phyloP scores from a whole-genome alignment of 805 yeast species.

The Spathaspora boniae region DNA sequence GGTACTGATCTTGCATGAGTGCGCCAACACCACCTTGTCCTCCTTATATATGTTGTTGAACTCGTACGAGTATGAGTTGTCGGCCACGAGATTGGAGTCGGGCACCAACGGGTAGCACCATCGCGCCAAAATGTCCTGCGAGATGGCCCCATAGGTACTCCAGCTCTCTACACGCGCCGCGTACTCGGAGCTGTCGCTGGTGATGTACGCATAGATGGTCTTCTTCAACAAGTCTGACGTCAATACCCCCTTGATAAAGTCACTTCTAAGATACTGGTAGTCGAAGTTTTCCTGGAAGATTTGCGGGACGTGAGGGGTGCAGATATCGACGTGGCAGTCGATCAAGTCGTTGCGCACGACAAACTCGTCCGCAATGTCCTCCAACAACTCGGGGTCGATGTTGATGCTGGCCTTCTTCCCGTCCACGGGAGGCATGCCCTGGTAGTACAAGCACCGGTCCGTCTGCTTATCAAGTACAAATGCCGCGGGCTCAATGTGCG shows the following conservation, averaged over 20 bases:
- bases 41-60: slow-evolving; percentile 88
- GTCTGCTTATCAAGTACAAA: slow-evolving; percentile 75
- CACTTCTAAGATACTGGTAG: slow-evolving; percentile 80
- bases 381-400: slow-evolving; percentile 82
- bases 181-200: slow-evolving; percentile 66
- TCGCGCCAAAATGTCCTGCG: slow-evolving; percentile 85
- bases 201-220: slow-evolving; percentile 82
- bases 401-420: slow-evolving; percentile 40
- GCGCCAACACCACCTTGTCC: slow-evolving; percentile 82
- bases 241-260: slow-evolving; percentile 86
- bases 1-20: slow-evolving; percentile 81
- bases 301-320: slow-evolving; percentile 92
- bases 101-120: slow-evolving; percentile 93
- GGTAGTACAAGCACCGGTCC: slow-evolving; percentile 79
- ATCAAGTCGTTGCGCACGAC: slow-evolving; percentile 86
- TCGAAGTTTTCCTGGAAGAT: slow-evolving; percentile 96
- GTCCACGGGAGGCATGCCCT: slow-evolving; percentile 60
- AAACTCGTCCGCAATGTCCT: slow-evolving; percentile 67
- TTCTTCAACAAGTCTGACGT: slow-evolving; percentile 88
- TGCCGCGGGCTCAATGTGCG: slow-evolving; percentile 77
- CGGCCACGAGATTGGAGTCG: slow-evolving; percentile 71
- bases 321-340: slow-evolving; percentile 94
- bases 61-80: slow-evolving; percentile 75
- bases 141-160: slow-evolving; percentile 88
- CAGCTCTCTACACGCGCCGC: slow-evolving; percentile 96